Evolutionary conservation across 306 rosid species (phyloP), one percentile per base, ranked within the genome.

Genomic region (Amphicarpaea edgeworthii): DNA sequence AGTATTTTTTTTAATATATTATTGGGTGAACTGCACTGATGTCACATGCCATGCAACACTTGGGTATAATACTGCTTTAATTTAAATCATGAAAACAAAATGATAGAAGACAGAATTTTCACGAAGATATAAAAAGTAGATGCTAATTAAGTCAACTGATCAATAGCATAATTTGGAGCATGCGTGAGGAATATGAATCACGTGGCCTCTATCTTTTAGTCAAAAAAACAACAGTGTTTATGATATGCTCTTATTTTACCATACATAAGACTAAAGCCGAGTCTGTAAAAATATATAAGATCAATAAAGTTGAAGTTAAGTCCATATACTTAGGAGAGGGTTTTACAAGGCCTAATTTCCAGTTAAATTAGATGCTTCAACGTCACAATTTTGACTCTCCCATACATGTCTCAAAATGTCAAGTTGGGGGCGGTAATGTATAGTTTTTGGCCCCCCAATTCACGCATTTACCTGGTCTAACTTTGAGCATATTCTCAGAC

Each of bases 401-500:
- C 32, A 14, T 14, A 14, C 61, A 32, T 17, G 40, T 73, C 2
- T 8, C 28, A 28, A 34, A 28, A 47, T 66, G 26, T 67, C 61
- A 77, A 77, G 30, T 42, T 77, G 37, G 24, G 70, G 17, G 6
- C n/a, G 32, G 11, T 7, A 9, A 37, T 34, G 76, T 5, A 57
- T 3, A 34, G 21, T 74, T 81, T 68, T n/a, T n/a, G n/a, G 80
- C 45, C 58, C 81, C 73, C 75, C 57, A 63, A 76, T 63, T 82
- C 65, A 70, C 65, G 70, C 81, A 70, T 53, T 76, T 70, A 26
- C 58, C 63, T 76, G 64, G 55, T 62, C 58, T 55, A 34, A 54
- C 79, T 51, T 58, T 8, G 50, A 70, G 85, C 70, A 77, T 82
- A 82, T 82, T 82, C 85, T 57, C 65, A 30, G 0, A 30, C 70